A percentile compares a stretch with the other conserved stretches of the same genome.
Conservation (phyloP, 495 filamentous ascomycete species). For the Durotheca rogersii region DNA sequence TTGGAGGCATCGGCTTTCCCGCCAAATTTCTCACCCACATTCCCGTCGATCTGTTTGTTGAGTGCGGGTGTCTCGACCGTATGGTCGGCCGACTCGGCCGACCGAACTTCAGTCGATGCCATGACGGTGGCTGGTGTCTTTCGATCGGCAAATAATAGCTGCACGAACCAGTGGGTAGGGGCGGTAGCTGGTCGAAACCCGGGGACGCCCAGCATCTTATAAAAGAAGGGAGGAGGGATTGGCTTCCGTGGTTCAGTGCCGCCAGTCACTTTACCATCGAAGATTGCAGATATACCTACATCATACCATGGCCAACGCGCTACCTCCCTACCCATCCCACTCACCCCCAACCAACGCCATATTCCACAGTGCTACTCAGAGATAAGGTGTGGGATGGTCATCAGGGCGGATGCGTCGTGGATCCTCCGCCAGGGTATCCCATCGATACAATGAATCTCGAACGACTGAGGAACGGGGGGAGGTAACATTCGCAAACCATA, state of each 20-base stretch:
- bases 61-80: conserved; percentile 9
- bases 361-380: neutral
- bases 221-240: conserved; percentile 2
- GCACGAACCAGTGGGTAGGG: conserved; percentile 9
- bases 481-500: conserved; percentile 7
- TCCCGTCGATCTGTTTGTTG: conserved; percentile 23
- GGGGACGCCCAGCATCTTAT: neutral
- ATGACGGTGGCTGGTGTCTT: conserved; percentile 21
- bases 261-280: no score
- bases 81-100: conserved; percentile 22
- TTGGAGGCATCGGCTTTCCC: conserved; percentile 22
- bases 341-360: neutral
- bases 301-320: conserved; percentile 17
- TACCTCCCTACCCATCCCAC: conserved; percentile 2
- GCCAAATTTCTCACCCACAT: conserved; percentile 14
- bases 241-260: conserved; percentile 11
- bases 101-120: conserved; percentile 27
- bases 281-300: conserved; percentile 6
- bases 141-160: conserved; percentile 12
- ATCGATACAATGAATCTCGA: conserved; percentile 3
- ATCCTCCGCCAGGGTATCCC: conserved; percentile 10
- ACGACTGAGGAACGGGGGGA: neutral
- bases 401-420: conserved; percentile 1
- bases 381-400: conserved; percentile 22
- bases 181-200: conserved; percentile 3